Evolutionary conservation across 768 basidiomycete species (phyloP).

Genomic region (Naganishia onofrii): DNA sequence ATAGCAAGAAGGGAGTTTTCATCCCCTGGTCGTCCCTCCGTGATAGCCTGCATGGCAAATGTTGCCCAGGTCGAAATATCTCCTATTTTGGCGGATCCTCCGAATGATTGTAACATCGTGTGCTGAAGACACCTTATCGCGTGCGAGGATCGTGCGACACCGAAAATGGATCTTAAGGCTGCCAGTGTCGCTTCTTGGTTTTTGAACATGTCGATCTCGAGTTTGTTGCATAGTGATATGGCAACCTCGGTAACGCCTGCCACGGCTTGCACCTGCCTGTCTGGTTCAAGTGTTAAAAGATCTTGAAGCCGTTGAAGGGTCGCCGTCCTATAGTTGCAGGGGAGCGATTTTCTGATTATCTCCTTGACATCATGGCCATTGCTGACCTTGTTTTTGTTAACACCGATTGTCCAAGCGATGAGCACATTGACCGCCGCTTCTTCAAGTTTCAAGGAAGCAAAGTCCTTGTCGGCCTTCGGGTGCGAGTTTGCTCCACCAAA

Average conservation of each 20-base stretch:
- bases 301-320: neutral
- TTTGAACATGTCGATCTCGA: neutral
- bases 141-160: neutral
- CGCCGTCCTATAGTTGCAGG: neutral
- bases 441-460: neutral
- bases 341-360: neutral
- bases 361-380: constrained; percentile 63
- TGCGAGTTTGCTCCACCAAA: neutral
- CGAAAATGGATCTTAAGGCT: neutral
- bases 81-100: constrained; percentile 48
- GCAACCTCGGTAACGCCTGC: neutral
- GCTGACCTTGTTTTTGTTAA: constrained; percentile 66
- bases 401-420: constrained; percentile 74
- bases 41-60: constrained; percentile 47
- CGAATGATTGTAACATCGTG: constrained; percentile 1
- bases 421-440: constrained; percentile 58
- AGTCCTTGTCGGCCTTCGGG: constrained; percentile 41
- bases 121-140: neutral
- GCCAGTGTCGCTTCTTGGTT: neutral
- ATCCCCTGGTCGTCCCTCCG: constrained; percentile 64
- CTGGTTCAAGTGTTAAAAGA: neutral
- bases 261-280: constrained; percentile 45
- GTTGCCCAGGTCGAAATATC: constrained; percentile 60
- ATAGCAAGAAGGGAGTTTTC: constrained; percentile 61
- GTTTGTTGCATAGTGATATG: neutral